Conservation (phyloP, 106 monocot genomes). For the Phalaenopsis aphrodite region DNA sequence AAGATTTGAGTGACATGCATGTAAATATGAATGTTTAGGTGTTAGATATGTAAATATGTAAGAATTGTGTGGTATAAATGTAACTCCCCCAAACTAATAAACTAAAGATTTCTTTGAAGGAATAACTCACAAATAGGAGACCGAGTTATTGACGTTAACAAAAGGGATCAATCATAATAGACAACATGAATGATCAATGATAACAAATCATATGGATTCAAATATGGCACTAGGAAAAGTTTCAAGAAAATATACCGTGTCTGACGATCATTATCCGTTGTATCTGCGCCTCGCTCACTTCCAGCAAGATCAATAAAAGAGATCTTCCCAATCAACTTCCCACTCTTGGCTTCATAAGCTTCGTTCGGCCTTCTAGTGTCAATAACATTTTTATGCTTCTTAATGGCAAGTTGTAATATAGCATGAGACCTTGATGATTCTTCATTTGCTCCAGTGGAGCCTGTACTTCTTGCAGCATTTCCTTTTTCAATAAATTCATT, state of each 20-base stretch:
- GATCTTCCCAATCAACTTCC: conserved; percentile 69
- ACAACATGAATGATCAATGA: too few species aligned
- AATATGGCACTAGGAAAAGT: background rate
- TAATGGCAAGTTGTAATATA: conserved; percentile 70
- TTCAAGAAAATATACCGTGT: conserved; percentile 38
- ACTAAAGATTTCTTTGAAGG: background rate
- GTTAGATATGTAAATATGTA: too few species aligned
- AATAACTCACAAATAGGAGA: background rate
- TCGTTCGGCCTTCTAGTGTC: conserved; percentile 41
- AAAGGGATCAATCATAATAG: too few species aligned
- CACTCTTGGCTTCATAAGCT: conserved; percentile 27
- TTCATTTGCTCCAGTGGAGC: conserved; percentile 88
- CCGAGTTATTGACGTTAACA: too few species aligned
- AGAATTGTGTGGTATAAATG: too few species aligned
- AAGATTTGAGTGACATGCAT: too few species aligned
- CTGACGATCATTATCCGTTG: conserved; percentile 83
- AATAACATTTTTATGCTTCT: conserved; percentile 39
- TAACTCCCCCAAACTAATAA: too few species aligned
- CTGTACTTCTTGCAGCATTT: conserved; percentile 70
- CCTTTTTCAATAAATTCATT: conserved; percentile 82
- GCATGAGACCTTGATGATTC: conserved; percentile 92
- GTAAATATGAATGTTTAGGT: too few species aligned
- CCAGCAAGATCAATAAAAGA: conserved; percentile 97
- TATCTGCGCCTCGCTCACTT: conserved; percentile 91
- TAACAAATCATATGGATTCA: background rate